Conservation (phyloP, 164 flowering plant genomes). For the Nymphaea thermarum region DNA sequence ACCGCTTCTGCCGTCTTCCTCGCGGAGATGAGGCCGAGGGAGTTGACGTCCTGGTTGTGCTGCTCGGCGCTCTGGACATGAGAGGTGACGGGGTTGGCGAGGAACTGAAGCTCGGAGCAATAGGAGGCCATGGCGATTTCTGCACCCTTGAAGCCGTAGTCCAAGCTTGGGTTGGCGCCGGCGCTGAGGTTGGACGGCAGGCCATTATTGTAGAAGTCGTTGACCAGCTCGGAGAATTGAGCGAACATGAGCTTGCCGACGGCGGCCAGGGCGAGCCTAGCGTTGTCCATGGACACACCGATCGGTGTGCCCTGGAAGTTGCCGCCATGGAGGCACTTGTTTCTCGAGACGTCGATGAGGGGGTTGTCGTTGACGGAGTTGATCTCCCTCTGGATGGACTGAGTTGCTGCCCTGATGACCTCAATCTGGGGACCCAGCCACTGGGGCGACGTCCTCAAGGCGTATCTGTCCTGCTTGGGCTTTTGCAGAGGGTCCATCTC, state of each 20-base stretch:
- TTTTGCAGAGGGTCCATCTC: constrained; percentile 8
- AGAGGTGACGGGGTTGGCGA: neutral
- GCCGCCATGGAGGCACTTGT: constrained; percentile 12
- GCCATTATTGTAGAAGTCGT: neutral
- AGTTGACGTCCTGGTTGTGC: constrained; percentile 2
- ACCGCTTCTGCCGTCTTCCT: neutral
- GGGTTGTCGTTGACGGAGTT: constrained; percentile 16
- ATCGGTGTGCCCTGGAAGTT: constrained; percentile 17
- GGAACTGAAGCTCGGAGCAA: constrained; percentile 1
- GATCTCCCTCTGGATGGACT: constrained; percentile 12
- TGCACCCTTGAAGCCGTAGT: neutral
- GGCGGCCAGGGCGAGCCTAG: constrained; percentile 5
- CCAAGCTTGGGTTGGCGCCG: constrained; percentile 1
- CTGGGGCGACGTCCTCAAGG: constrained; percentile 12
- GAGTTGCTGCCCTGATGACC: constrained; percentile 10
- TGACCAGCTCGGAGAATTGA: constrained; percentile 2
- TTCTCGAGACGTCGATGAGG: constrained; percentile 10
- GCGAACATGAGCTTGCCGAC: constrained; percentile 2
- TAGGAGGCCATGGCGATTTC: constrained; percentile 1
- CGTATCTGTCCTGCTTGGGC: constrained; percentile 16
- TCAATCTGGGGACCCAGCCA: constrained; percentile 15
- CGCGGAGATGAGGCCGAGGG: neutral
- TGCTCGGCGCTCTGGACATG: constrained; percentile 5
- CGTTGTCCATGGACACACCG: constrained; percentile 15
- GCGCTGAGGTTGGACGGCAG: neutral